Conservation (phyloP, 2,329 filamentous ascomycete genomes). For the Arachnopeziza araneosa region DNA sequence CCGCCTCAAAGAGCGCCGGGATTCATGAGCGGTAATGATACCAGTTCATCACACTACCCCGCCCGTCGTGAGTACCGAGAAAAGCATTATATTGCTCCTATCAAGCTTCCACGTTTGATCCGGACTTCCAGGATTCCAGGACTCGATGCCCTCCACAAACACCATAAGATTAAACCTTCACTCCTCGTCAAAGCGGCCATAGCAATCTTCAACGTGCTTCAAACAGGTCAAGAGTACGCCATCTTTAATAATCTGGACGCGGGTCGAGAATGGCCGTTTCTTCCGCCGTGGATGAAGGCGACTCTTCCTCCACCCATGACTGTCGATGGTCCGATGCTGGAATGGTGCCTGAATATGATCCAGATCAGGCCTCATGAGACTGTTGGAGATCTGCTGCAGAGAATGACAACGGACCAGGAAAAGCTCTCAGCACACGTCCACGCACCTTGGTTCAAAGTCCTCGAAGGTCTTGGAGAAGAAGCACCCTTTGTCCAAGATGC, state of each 20-base stretch:
- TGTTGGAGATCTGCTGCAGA: not conserved
- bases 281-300: not conserved
- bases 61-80: not conserved
- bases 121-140: not conserved
- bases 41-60: not conserved
- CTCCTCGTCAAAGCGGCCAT: conserved; percentile 4
- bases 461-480: conserved; percentile 1
- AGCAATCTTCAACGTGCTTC: conserved; percentile 1
- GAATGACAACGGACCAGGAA: not conserved
- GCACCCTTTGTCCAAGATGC: not conserved
- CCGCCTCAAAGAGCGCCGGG: conserved; percentile 3
- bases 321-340: conserved; percentile 4
- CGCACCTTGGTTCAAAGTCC: conserved; percentile 1
- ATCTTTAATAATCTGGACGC: conserved; percentile 2
- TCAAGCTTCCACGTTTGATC: not conserved
- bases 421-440: not conserved
- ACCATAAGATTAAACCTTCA: not conserved
- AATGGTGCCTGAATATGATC: conserved; percentile 2
- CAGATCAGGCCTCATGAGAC: not conserved
- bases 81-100: not conserved
- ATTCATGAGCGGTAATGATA: conserved; percentile 1
- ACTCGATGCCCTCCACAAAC: not conserved
- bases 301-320: conserved; percentile 1
- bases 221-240: conserved; percentile 4
- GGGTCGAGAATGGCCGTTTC: conserved; percentile 2